A percentile compares a stretch with the other conserved stretches of the same genome.
phyloP scores from a whole-genome alignment of 1,139 yeast species.

The Pneumocystis jirovecii region DNA sequence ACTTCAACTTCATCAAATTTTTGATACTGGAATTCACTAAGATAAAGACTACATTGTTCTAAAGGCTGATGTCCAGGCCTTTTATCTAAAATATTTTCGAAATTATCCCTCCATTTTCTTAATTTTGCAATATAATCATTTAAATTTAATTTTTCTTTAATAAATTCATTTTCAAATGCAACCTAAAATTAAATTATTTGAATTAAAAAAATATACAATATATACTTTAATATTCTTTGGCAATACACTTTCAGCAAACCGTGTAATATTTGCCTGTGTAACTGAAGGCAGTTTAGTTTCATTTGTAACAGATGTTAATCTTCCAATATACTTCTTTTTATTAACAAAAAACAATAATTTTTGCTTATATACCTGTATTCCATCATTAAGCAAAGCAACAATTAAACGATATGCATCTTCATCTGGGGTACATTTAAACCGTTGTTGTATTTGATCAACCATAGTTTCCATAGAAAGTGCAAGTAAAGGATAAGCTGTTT shows the following conservation, averaged over 20 bases:
- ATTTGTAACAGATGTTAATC: constrained; percentile 72
- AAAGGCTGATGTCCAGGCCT: constrained; percentile 63
- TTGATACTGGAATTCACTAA: constrained; percentile 94
- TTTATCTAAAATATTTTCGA: constrained; percentile 74
- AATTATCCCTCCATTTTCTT: constrained; percentile 82
- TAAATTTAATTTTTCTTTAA: constrained; percentile 72
- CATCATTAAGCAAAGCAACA: constrained; percentile 84
- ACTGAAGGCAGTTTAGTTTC: constrained; percentile 82
- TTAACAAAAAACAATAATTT: neutral
- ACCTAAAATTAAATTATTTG: constrained; percentile 24
- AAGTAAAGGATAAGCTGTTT: constrained; percentile 87
- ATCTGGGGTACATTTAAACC: constrained; percentile 88
- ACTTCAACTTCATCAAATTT: constrained; percentile 94
- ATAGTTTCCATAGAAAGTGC: constrained; percentile 87
- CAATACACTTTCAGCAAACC: constrained; percentile 84
- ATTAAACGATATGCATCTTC: constrained; percentile 92
- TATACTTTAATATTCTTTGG: constrained; percentile 61
- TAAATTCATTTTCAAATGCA: constrained; percentile 85
- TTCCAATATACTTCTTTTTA: constrained; percentile 41
- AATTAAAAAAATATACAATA: neutral
- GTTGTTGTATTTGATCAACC: constrained; percentile 86
- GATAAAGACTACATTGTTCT: constrained; percentile 84
- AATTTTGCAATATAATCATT: constrained; percentile 73
- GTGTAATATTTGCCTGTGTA: constrained; percentile 75
- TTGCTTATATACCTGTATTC: constrained; percentile 39